A percentile compares a stretch with the other conserved stretches of the same genome.
These are phyloP conservation scores for Capronia americana DNA, from an alignment of 2,329 filamentous ascomycete species.

Conservation along the genomic window DNA sequence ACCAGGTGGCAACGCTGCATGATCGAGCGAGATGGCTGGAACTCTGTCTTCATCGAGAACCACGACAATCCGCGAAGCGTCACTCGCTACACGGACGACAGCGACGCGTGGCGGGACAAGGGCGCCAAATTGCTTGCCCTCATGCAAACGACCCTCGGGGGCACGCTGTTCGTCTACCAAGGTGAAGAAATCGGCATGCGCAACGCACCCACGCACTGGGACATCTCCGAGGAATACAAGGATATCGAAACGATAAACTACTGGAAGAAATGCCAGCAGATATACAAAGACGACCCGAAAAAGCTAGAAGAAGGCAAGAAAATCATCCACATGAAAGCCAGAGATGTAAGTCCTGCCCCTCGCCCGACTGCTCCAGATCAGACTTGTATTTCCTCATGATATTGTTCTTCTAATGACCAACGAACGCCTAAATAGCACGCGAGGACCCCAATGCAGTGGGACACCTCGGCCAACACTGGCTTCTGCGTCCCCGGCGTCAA, in stretches of 20 bases:
- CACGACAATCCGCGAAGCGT: slow-evolving; percentile 61
- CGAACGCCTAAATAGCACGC: slow-evolving; percentile 34
- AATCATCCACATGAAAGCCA: slow-evolving; percentile 43
- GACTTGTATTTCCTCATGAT: not conserved
- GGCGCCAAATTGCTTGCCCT: slow-evolving; percentile 56
- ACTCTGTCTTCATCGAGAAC: slow-evolving; percentile 60
- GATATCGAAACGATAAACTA: slow-evolving; percentile 69
- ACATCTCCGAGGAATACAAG: slow-evolving; percentile 67
- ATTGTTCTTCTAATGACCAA: not conserved
- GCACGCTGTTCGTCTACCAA: slow-evolving; percentile 72
- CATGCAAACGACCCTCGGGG: slow-evolving; percentile 55
- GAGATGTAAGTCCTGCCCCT: slow-evolving; percentile 32
- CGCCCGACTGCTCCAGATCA: not conserved
- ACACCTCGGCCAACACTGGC: slow-evolving; percentile 34
- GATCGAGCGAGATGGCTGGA: slow-evolving; percentile 58
- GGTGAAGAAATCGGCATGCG: slow-evolving; percentile 73
- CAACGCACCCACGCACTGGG: slow-evolving; percentile 67
- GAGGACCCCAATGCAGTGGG: slow-evolving; percentile 43
- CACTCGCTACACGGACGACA: slow-evolving; percentile 56
- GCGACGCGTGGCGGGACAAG: slow-evolving; percentile 53
- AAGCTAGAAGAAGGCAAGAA: slow-evolving; percentile 41
- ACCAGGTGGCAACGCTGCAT: slow-evolving; percentile 57
- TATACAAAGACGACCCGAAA: slow-evolving; percentile 38
- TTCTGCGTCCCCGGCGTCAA: slow-evolving; percentile 37
- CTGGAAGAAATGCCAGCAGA: slow-evolving; percentile 53